Evolutionary conservation across 768 basidiomycete genomes (phyloP).

Genomic region (Daedalea quercina): DNA sequence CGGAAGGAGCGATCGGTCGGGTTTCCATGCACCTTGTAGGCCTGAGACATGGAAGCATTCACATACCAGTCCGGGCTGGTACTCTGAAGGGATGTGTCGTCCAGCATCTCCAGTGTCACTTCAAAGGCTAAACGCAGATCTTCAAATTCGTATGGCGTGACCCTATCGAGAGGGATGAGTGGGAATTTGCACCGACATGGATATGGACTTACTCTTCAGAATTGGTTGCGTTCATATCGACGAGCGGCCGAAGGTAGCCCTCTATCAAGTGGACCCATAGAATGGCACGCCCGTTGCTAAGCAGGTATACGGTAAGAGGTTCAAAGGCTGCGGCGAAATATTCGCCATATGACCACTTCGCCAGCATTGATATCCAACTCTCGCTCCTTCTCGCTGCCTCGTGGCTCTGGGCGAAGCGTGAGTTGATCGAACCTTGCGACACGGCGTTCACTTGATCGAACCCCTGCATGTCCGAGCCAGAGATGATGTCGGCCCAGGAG

Average conservation of each 20-base stretch:
- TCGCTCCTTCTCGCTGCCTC: not conserved
- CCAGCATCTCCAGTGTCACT: constrained; percentile 17
- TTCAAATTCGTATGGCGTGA: constrained; percentile 8
- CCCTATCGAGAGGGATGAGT: too few species aligned
- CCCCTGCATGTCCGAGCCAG: constrained; percentile 13
- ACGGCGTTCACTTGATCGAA: constrained; percentile 21
- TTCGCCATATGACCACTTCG: constrained; percentile 9
- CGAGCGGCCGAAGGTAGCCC: constrained; percentile 8
- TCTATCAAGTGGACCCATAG: constrained; percentile 13
- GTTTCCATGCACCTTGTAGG: constrained; percentile 11
- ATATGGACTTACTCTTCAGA: too few species aligned
- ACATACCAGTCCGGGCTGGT: not conserved
- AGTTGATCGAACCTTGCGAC: constrained; percentile 19
- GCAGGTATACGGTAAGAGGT: constrained; percentile 13
- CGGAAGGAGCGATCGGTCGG: constrained; percentile 10
- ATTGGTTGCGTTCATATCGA: too few species aligned
- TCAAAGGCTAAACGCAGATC: constrained; percentile 19
- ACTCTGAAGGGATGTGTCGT: constrained; percentile 2
- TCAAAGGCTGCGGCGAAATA: constrained; percentile 19
- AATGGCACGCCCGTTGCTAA: constrained; percentile 16
- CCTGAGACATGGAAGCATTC: constrained; percentile 3
- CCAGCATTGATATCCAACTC: not conserved
- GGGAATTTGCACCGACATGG: too few species aligned
- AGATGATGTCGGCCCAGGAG: constrained; percentile 9
- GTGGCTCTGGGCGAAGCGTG: constrained; percentile 13